Base-by-base conservation (phyloP, 148 eudicot species). In the Cornus kousa region DNA sequence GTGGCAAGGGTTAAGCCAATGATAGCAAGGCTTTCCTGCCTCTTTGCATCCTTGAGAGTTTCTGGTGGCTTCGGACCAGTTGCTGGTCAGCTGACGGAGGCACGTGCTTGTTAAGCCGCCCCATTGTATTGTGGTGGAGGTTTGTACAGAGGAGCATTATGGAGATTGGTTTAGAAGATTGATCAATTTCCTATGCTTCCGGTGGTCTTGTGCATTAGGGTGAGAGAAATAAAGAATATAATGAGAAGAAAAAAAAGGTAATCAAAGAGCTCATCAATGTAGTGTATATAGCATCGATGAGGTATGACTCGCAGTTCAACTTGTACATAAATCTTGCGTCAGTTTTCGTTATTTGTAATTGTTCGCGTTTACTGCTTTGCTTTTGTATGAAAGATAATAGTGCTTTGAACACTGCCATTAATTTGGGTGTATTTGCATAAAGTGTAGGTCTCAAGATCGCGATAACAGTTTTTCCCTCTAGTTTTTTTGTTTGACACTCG, bases 1-100 rank as follows among this genome's bases (percentile, higher is more conserved):
- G 70, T 40, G 55, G 11, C 73, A 20, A 83, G 80, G 85, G 68
- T 82, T 6, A 86, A 31, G 37, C 91, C 89, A 5, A 83, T 88
- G 91, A 88, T 86, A 32, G 89, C 86, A 35, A 86, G 74, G 81
- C 72, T 88, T 65, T 86, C 91, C 37, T 88, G 91, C 68, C 86
- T 88, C 79, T 86, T 88, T 23, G 84, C 87, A n/a, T 86, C 83
- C 20, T 73, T 88, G 67, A 86, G 35, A 79, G 89, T 84, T 68
- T 84, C 89, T 7, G 83, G 89, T 74, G 77, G 81, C 70, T 80
- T 35, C 55, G 81, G 82, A 68, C 87, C 89, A n/a, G 82, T 84
- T 16, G 62, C 74, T 39, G 79, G 87, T 82, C 89, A 78, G 83
- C 74, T 86, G 62, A 82, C 91, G 0, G 91, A 84, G 65, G 87